phyloP scores from a whole-genome alignment of 2,329 filamentous ascomycete species.

The Davidsoniella eucalypti region DNA sequence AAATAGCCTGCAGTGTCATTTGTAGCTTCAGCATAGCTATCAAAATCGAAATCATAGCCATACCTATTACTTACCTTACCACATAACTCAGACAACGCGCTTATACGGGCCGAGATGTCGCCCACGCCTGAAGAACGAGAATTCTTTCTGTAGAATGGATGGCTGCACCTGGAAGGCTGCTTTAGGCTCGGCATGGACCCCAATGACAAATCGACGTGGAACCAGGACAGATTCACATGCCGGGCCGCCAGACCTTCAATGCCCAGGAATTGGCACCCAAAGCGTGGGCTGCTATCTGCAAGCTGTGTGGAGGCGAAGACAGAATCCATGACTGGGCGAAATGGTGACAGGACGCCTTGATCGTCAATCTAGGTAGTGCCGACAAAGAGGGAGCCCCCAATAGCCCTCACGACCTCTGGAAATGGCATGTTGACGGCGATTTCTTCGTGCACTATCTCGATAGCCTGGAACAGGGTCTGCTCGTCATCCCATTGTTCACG shows the following conservation, averaged over 20 bases:
- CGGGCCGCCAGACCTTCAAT: conserved; percentile 36
- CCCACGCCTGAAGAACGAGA: conserved; percentile 25
- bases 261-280: conserved; percentile 42
- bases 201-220: conserved; percentile 48
- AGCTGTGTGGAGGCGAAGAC: conserved; percentile 47
- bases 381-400: conserved; percentile 33
- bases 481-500: conserved; percentile 52
- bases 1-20: background rate
- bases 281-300: conserved; percentile 49
- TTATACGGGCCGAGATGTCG: background rate
- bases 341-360: conserved; percentile 51
- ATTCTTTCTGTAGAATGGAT: conserved; percentile 25
- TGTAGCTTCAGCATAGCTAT: background rate
- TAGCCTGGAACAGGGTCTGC: conserved; percentile 49
- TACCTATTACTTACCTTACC: background rate
- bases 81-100: no score
- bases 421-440: conserved; percentile 57
- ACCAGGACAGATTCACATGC: conserved; percentile 46
- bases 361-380: conserved; percentile 49
- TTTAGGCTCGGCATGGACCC: conserved; percentile 47
- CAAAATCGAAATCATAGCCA: background rate
- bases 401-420: conserved; percentile 33
- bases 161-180: conserved; percentile 20
- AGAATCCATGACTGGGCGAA: conserved; percentile 30
- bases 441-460: conserved; percentile 60